phyloP scores from a whole-genome alignment of 805 yeast genomes.

The Candida ortonii region DNA sequence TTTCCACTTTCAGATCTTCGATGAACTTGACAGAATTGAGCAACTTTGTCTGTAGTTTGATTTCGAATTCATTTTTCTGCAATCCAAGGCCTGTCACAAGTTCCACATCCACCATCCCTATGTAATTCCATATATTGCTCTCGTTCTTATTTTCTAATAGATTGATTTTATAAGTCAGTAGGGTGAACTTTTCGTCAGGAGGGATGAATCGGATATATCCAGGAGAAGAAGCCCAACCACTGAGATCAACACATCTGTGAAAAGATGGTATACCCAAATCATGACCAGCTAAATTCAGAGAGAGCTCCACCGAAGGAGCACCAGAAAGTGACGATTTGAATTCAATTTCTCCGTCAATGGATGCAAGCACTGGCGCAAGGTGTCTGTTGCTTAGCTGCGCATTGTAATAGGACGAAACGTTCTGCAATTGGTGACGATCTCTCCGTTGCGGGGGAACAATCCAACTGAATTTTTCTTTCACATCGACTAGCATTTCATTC shows the following conservation, averaged over 20 bases:
- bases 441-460: conserved; percentile 39
- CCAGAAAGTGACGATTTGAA: conserved; percentile 75
- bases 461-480: conserved; percentile 63
- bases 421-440: conserved; percentile 3
- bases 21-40: conserved; percentile 44
- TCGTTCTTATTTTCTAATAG: conserved; percentile 31
- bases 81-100: conserved; percentile 52
- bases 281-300: conserved; percentile 45
- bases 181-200: conserved; percentile 73
- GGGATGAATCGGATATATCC: conserved; percentile 70
- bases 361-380: conserved; percentile 43
- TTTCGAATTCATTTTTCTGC: conserved; percentile 58
- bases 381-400: conserved; percentile 17
- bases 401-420: conserved; percentile 32
- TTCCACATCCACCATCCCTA: conserved; percentile 58
- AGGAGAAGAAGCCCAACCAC: conserved; percentile 45
- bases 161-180: conserved; percentile 65
- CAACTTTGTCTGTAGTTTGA: conserved; percentile 46
- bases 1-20: conserved; percentile 44
- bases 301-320: conserved; percentile 64
- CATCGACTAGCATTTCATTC: conserved; percentile 84
- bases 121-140: conserved; percentile 28
- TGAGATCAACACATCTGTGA: conserved; percentile 65
- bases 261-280: conserved; percentile 58
- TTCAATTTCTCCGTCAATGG: conserved; percentile 59